These are phyloP conservation scores for Xylaria polymorpha DNA, from an alignment of 2,329 filamentous ascomycete genomes.

Conservation along the genomic window DNA sequence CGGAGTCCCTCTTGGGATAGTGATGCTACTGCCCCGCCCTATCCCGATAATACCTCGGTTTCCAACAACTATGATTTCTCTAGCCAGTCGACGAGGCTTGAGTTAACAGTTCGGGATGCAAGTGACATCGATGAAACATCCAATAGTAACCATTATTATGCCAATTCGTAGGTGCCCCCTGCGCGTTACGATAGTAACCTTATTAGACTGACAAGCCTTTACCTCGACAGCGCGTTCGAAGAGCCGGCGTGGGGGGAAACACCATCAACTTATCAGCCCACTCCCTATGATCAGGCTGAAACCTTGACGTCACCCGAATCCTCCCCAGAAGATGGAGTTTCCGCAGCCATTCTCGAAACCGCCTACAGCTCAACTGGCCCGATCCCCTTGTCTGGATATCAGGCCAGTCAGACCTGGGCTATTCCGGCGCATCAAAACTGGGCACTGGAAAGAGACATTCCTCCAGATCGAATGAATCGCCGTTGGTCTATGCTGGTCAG, in stretches of 20 bases:
- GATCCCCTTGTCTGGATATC: neutral
- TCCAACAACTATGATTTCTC: neutral
- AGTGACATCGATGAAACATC: neutral
- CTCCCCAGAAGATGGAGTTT: neutral
- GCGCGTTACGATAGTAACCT: neutral
- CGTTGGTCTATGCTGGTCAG: slow-evolving; percentile 23
- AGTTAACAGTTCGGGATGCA: neutral
- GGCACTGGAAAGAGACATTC: neutral
- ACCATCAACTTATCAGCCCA: neutral
- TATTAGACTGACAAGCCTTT: slow-evolving; percentile 16
- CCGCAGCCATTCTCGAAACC: neutral
- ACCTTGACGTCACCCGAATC: neutral
- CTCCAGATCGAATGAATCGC: neutral
- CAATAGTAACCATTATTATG: neutral
- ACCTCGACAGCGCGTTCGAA: neutral
- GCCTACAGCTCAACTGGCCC: neutral
- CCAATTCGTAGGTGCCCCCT: slow-evolving; percentile 16
- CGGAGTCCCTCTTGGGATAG: neutral
- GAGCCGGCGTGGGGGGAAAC: neutral
- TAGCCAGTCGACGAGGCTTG: neutral
- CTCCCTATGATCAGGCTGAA: neutral
- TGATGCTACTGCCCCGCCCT: neutral
- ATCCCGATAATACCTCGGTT: neutral
- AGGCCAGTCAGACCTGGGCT: neutral
- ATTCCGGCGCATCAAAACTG: neutral